Percentiles rank a stretch among this genome's conserved stretches.
These are phyloP conservation scores for Hygrophoropsis aurantiaca DNA, from an alignment of 768 basidiomycete species.

Conservation along the genomic window DNA sequence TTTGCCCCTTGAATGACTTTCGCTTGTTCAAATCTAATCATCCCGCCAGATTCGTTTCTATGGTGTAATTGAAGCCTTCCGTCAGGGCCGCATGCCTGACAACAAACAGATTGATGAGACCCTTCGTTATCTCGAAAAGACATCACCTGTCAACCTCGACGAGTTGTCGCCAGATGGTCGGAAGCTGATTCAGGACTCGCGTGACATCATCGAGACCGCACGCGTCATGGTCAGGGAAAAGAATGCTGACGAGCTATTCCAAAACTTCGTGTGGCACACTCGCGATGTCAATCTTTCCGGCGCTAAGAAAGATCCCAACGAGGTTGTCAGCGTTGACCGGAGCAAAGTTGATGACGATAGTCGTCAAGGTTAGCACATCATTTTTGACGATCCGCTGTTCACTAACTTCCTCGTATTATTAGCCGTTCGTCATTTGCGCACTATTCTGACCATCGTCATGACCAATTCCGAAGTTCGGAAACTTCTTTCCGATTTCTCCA, in stretches of 20 bases:
- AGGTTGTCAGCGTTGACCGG: conserved; percentile 48
- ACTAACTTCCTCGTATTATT: too few relatives aligned
- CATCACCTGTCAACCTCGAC: conserved; percentile 58
- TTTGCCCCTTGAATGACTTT: neutral
- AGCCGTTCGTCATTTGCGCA: conserved; percentile 87
- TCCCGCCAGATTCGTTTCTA: conserved; percentile 70
- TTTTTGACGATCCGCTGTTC: neutral
- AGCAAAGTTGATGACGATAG: conserved; percentile 58
- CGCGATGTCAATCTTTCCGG: conserved; percentile 42
- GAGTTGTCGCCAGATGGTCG: conserved; percentile 77
- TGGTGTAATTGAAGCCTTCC: conserved; percentile 79
- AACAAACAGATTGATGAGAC: conserved; percentile 79
- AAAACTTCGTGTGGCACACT: conserved; percentile 87
- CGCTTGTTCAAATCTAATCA: neutral
- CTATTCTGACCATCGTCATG: conserved; percentile 79
- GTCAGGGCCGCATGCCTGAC: conserved; percentile 74
- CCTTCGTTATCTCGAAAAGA: conserved; percentile 61
- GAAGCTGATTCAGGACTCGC: conserved; percentile 73
- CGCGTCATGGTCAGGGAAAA: conserved; percentile 75
- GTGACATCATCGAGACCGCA: conserved; percentile 76
- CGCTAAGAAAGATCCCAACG: conserved; percentile 41
- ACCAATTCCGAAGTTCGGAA: conserved; percentile 95
- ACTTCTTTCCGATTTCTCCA: conserved; percentile 73
- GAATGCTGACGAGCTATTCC: conserved; percentile 89
- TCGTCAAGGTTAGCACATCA: conserved; percentile 34